A percentile compares a stretch with the other conserved stretches of the same genome.
Conservation (phyloP, 1,139 yeast species). For the Nadsonia commutata region DNA sequence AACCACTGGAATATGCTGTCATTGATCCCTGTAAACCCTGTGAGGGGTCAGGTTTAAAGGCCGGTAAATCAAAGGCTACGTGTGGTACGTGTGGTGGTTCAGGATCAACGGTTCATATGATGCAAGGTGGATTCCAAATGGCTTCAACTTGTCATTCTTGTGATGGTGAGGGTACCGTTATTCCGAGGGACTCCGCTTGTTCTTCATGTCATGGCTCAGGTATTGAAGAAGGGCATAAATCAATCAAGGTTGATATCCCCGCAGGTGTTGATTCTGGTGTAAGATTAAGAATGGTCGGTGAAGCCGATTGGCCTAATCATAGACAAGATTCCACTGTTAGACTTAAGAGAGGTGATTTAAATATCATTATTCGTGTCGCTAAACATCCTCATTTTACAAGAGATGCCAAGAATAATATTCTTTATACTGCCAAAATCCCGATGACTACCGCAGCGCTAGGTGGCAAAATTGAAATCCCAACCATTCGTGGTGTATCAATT, state of each 20-base stretch:
- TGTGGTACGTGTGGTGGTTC: conserved; percentile 88
- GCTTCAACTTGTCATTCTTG: conserved; percentile 82
- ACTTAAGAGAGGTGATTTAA: conserved; percentile 71
- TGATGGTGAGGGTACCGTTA: conserved; percentile 75
- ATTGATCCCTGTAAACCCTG: conserved; percentile 70
- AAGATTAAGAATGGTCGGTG: conserved; percentile 69
- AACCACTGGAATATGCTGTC: conserved; percentile 55
- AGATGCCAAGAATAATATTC: conserved; percentile 46
- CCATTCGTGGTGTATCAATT: conserved; percentile 58
- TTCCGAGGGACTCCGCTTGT: conserved; percentile 60
- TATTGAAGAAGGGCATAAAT: conserved; percentile 50
- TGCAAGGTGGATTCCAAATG: conserved; percentile 95
- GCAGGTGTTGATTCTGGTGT: conserved; percentile 82
- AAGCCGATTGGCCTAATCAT: conserved; percentile 74
- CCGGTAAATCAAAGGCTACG: conserved; percentile 60
- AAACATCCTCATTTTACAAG: conserved; percentile 62
- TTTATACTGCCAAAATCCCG: conserved; percentile 53
- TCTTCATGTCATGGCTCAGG: conserved; percentile 80
- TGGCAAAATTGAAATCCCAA: conserved; percentile 77
- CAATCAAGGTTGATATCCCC: conserved; percentile 71
- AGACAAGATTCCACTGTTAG: conserved; percentile 32
- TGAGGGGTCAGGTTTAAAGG: conserved; percentile 70
- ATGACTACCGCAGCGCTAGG: conserved; percentile 97
- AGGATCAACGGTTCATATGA: conserved; percentile 73
- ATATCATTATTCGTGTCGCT: conserved; percentile 62